phyloP scores from a whole-genome alignment of 805 yeast genomes.

The Suhomyces tanzawaensis region DNA sequence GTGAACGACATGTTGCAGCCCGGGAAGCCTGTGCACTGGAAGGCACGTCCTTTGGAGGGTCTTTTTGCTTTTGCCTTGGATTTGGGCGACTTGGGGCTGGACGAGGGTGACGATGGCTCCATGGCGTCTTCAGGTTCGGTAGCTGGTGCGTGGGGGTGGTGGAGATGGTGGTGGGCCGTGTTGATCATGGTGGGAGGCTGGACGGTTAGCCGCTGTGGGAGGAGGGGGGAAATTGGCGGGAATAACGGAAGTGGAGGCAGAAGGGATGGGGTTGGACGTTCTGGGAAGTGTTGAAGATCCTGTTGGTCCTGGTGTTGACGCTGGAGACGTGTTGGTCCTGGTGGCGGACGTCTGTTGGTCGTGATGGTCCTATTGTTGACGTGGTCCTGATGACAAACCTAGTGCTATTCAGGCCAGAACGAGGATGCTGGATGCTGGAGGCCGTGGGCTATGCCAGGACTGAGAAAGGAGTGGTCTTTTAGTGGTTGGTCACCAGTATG shows the following conservation, averaged over 20 bases:
- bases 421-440: too few species aligned
- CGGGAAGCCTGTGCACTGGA: conserved; percentile 83
- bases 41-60: conserved; percentile 57
- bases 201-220: background rate
- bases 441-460: too few species aligned
- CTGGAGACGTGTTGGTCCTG: too few species aligned
- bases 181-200: too few species aligned
- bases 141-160: conserved; percentile 1
- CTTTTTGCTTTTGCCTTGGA: conserved; percentile 25
- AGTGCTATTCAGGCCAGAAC: too few species aligned
- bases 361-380: too few species aligned
- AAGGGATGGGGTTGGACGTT: background rate
- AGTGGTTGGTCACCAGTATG: too few species aligned
- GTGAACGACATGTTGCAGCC: conserved; percentile 88
- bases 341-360: too few species aligned
- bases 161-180: conserved; percentile 4
- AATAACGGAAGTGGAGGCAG: background rate
- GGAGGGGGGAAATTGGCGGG: background rate
- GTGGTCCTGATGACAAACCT: too few species aligned
- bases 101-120: background rate
- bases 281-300: too few species aligned
- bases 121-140: conserved; percentile 3
- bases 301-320: too few species aligned
- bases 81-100: conserved; percentile 4
- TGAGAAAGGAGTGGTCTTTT: too few species aligned